phyloP scores from a whole-genome alignment of 1,139 yeast genomes.

The Candida frijolesensis region DNA sequence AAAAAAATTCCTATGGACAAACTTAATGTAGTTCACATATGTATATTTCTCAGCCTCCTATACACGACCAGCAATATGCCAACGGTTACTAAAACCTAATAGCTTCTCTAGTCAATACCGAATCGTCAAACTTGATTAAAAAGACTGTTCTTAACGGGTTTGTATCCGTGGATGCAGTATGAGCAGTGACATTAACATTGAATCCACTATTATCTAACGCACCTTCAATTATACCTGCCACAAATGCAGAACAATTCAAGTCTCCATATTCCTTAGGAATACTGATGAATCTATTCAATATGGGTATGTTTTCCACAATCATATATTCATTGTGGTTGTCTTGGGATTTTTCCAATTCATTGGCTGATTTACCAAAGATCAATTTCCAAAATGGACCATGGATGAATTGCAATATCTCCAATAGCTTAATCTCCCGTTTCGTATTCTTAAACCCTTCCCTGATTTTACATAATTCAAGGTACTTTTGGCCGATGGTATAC shows the following conservation, averaged over 20 bases:
- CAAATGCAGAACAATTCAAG: conserved; percentile 80
- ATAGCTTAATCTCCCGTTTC: conserved; percentile 69
- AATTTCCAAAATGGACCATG: conserved; percentile 83
- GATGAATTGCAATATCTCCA: conserved; percentile 82
- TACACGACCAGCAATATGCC: conserved; percentile 1
- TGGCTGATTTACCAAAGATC: conserved; percentile 81
- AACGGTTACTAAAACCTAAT: conserved; percentile 17
- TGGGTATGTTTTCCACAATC: conserved; percentile 84
- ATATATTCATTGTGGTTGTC: conserved; percentile 80
- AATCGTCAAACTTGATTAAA: conserved; percentile 71
- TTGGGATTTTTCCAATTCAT: conserved; percentile 84
- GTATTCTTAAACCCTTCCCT: conserved; percentile 63
- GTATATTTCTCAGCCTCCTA: background rate
- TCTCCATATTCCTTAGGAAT: conserved; percentile 81
- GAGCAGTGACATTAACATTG: conserved; percentile 86
- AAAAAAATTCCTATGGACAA: background rate
- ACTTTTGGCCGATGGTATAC: conserved; percentile 57
- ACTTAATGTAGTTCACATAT: no score
- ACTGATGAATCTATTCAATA: conserved; percentile 73
- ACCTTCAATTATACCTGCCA: conserved; percentile 92
- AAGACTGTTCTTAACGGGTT: conserved; percentile 78
- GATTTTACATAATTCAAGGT: conserved; percentile 43
- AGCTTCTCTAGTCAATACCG: conserved; percentile 58
- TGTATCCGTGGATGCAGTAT: conserved; percentile 69
- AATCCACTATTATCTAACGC: conserved; percentile 80